Evolutionary conservation across 176 grass and related monocot genomes (phyloP).

Genomic region (Chrysopogon serrulatus): DNA sequence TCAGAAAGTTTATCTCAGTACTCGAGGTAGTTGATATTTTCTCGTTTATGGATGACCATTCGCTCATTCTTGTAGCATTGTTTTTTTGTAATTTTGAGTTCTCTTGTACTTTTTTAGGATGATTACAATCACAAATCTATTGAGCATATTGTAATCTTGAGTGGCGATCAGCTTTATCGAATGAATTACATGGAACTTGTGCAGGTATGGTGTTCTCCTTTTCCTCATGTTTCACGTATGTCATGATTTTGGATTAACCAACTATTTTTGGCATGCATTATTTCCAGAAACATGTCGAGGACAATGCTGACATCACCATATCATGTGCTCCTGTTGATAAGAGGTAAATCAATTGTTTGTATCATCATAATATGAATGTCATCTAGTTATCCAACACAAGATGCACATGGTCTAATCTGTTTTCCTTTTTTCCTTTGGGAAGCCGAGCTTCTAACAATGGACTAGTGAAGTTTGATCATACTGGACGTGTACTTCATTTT

Average conservation of each 20-base stretch:
- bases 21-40: constrained; percentile 54
- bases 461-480: constrained; percentile 60
- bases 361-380: neutral
- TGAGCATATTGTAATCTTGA: constrained; percentile 68
- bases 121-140: constrained; percentile 60
- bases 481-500: constrained; percentile 58
- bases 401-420: constrained; percentile 4
- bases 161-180: constrained; percentile 63
- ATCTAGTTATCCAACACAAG: constrained; percentile 1
- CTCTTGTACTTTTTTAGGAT: constrained; percentile 31
- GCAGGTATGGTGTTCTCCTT: constrained; percentile 24
- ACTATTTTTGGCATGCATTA: constrained; percentile 1
- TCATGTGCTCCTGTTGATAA: constrained; percentile 50
- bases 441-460: constrained; percentile 80
- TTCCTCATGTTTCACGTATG: neutral
- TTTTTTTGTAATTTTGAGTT: neutral
- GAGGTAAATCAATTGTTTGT: constrained; percentile 33
- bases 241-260: constrained; percentile 1
- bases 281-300: constrained; percentile 70
- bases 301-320: constrained; percentile 68
- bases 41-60: neutral
- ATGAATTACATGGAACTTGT: constrained; percentile 86
- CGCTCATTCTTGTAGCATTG: neutral
- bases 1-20: constrained; percentile 80
- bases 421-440: neutral